Evolutionary conservation across 139 green algal species (phyloP).

Genomic region (Ettlia oleoabundans): DNA sequence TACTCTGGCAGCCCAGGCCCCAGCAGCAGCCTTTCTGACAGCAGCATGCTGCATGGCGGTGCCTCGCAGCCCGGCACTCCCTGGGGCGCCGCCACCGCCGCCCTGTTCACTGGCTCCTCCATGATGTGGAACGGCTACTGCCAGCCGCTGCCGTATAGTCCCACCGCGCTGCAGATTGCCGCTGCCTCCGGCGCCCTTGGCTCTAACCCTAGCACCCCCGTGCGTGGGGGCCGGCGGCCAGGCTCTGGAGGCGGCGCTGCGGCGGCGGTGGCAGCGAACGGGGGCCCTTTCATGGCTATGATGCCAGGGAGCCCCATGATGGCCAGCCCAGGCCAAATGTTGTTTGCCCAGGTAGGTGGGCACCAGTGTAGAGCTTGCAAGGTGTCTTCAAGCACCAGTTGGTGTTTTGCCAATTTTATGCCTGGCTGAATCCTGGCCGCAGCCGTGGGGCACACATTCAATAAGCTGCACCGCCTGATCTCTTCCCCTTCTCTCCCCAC

Average conservation of each 20-base stretch:
- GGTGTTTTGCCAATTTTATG: too few relatives aligned
- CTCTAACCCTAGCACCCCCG: conserved; percentile 26
- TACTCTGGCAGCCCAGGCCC: conserved; percentile 10
- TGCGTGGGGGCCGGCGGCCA: conserved; percentile 1
- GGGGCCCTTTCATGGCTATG: not conserved
- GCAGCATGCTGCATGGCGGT: conserved; percentile 18
- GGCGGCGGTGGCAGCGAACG: not conserved
- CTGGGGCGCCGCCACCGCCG: not conserved
- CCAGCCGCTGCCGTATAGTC: conserved; percentile 27
- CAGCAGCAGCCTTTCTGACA: conserved; percentile 21
- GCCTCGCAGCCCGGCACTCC: conserved; percentile 11
- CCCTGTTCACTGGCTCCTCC: not conserved
- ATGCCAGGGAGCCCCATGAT: conserved; percentile 31
- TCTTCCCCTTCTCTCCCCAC: not conserved
- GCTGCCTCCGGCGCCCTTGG: conserved; percentile 22
- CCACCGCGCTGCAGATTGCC: conserved; percentile 19
- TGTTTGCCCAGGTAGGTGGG: conserved; percentile 29
- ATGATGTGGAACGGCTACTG: conserved; percentile 27
- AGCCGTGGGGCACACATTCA: too few relatives aligned
- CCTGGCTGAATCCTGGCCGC: too few relatives aligned
- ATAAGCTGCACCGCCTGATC: too few relatives aligned
- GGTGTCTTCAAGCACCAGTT: too few relatives aligned
- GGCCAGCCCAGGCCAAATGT: conserved; percentile 19
- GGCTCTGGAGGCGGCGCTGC: not conserved
- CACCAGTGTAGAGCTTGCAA: not conserved